Base-by-base conservation (phyloP, 2,329 filamentous ascomycete genomes). In the Pseudopithomyces chartarum region DNA sequence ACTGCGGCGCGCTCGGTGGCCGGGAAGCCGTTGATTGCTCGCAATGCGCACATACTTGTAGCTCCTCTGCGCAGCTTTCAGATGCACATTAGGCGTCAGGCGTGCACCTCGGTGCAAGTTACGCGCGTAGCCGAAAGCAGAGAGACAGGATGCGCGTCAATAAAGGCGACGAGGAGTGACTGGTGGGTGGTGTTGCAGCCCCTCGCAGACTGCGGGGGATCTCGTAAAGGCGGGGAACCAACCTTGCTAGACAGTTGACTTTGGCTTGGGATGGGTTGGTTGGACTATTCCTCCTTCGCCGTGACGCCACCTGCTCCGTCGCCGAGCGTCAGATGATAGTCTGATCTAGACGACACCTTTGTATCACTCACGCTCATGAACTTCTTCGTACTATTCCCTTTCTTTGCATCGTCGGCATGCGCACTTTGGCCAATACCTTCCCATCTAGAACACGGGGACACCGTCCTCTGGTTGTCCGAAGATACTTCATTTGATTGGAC, bases 351-450 rank as follows among this genome's bases (percentile, higher is more conserved):
- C n/a, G n/a, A n/a, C n/a, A n/a, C n/a, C 19, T 22, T 10, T 33
- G 10, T 47, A 1, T 23, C 2, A 17, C 38, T 36, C n/a, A 5
- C 36, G 58, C 20, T n/a, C 5, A 76, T 76, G 74, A 73, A 60
- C 36, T 38, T 51, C n/a, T 23, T 65, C 34, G 4, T 59, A 13
- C 36, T 51, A 2, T 3, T 68, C 19, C 54, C 62, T 43, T 52
- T 70, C 23, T 62, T 72, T 43, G 29, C 62, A 23, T 58, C 63
- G 4, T 56, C 69, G n/a, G 69, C 66, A 7, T 43, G 64, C 3
- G 79, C 79, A 2, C 63, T 81, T 50, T 81, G 79, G 79, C 79
- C 79, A 1, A 63, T 77, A 8, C 79, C 79, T 13, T 57, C 63
- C 8, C 65, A 59, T 1, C 78, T 78, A 51, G 63, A 66, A 10